Evolutionary conservation across 2,329 filamentous ascomycete genomes (phyloP), one percentile per base, ranked within the genome.

Genomic region (Microsporum canis): DNA sequence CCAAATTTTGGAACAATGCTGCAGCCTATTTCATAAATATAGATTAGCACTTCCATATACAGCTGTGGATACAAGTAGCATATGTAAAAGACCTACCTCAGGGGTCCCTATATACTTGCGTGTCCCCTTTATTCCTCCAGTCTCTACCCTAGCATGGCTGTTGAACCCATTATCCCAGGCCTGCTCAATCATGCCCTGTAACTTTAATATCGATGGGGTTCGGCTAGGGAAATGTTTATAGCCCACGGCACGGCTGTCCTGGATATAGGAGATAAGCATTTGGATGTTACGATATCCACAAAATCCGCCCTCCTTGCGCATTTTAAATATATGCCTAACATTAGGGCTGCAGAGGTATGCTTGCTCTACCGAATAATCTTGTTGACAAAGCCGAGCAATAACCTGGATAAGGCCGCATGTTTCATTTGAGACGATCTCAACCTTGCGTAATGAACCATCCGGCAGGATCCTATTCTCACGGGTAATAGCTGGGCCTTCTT

Each of bases 251-350:
- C 77, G 72, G 0, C 82, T 76, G 6, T 80, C 82, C 62, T 86
- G 82, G 23, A 96, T 83, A 71, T 89, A 91, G 0, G 91, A 92
- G 12, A 87, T 77, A 66, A 96, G 74, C 85, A 95, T 95, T 71
- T 97, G 94, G 36, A 96, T 95, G 69, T 95, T 97, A 45, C 92
- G 83, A 71, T 96, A 97, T 2, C 92, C 92, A 71, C 92, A 97
- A 71, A 97, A 97, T 4, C 90, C 88, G 27, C 91, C 91, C 76
- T 96, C 91, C 63, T 78, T 80, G n/a, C 80, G 82, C 59, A 95
- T 79, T 69, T 95, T 95, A 58, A 88, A 89, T 31, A 97, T 81
- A 69, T 96, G 91, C 57, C 85, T 80, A 0, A 90, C 87, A 56
- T 80, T 79, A 0, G 87, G 82, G 68, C 91, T 85, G 71, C 91